Percentiles rank a stretch among this genome's conserved stretches.
Evolutionary conservation across 495 filamentous ascomycete genomes (phyloP).

Genomic region (Penicillium odoratum): DNA sequence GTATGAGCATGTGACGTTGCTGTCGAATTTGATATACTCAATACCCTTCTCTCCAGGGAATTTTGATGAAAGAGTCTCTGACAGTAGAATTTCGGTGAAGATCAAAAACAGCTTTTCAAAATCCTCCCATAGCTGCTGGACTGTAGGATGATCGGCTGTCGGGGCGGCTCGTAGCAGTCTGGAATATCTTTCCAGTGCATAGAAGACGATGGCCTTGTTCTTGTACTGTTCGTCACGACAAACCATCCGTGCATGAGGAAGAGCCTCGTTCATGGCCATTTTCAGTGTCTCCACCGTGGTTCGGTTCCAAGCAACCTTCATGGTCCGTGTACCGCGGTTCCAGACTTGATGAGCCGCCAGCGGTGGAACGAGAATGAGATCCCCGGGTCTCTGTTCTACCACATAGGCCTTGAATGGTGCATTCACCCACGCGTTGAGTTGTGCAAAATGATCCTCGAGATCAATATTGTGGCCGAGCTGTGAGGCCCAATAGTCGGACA

Average conservation of each 20-base stretch:
- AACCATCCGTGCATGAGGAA: slow-evolving; percentile 84
- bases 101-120: slow-evolving; percentile 76
- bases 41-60: slow-evolving; percentile 58
- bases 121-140: slow-evolving; percentile 68
- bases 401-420: slow-evolving; percentile 91
- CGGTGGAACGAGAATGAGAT: slow-evolving; percentile 94
- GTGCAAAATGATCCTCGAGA: slow-evolving; percentile 93
- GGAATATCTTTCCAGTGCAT: slow-evolving; percentile 76
- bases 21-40: slow-evolving; percentile 75
- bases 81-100: slow-evolving; percentile 74
- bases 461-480: slow-evolving; percentile 93
- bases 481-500: slow-evolving; percentile 90
- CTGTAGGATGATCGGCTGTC: slow-evolving; percentile 46
- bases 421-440: slow-evolving; percentile 87
- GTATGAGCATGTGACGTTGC: slow-evolving; percentile 91
- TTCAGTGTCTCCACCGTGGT: slow-evolving; percentile 89
- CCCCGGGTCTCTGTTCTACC: slow-evolving; percentile 88
- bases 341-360: slow-evolving; percentile 97
- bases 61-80: slow-evolving; percentile 75
- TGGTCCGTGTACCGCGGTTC: slow-evolving; percentile 92
- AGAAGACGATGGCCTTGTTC: slow-evolving; percentile 92
- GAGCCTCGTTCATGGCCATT: slow-evolving; percentile 78
- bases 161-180: slow-evolving; percentile 53
- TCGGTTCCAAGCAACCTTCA: slow-evolving; percentile 99
- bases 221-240: slow-evolving; percentile 99